A percentile compares a stretch with the other conserved stretches of the same genome.
Conservation (phyloP, 2,329 filamentous ascomycete species). For the Aspergillus sp. region DNA sequence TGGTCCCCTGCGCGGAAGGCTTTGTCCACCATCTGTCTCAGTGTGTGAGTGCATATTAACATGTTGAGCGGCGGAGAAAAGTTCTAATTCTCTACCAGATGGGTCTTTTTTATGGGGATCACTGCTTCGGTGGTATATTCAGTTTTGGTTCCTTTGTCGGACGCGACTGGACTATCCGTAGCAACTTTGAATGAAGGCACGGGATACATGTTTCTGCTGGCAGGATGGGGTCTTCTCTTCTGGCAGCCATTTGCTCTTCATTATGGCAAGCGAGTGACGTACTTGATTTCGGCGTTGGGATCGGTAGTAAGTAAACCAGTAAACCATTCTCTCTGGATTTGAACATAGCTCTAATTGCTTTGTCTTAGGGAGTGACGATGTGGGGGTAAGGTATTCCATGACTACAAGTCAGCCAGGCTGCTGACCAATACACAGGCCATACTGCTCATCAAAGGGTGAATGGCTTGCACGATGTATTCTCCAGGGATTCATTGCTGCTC, state of each 20-base stretch:
- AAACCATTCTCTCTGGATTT: not conserved
- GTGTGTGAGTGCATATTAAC: constrained; percentile 30
- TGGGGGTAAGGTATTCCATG: constrained; percentile 30
- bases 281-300: constrained; percentile 32
- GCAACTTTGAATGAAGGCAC: constrained; percentile 40
- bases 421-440: constrained; percentile 23
- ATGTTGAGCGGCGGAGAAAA: too few relatives aligned
- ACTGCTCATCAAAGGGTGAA: constrained; percentile 32
- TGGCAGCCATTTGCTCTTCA: constrained; percentile 50
- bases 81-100: constrained; percentile 22
- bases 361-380: constrained; percentile 21
- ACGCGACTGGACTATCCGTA: constrained; percentile 34
- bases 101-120: constrained; percentile 39
- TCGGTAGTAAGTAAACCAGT: constrained; percentile 27
- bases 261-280: constrained; percentile 42
- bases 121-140: constrained; percentile 40
- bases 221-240: constrained; percentile 47
- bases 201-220: constrained; percentile 42
- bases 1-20: constrained; percentile 46
- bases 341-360: constrained; percentile 3
- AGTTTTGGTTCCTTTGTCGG: constrained; percentile 36
- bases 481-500: constrained; percentile 40
- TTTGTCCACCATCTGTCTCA: constrained; percentile 42
- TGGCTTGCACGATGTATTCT: constrained; percentile 41
- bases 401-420: too few relatives aligned